phyloP scores from a whole-genome alignment of 768 basidiomycete species.

The Nevesoporus exiguus region DNA sequence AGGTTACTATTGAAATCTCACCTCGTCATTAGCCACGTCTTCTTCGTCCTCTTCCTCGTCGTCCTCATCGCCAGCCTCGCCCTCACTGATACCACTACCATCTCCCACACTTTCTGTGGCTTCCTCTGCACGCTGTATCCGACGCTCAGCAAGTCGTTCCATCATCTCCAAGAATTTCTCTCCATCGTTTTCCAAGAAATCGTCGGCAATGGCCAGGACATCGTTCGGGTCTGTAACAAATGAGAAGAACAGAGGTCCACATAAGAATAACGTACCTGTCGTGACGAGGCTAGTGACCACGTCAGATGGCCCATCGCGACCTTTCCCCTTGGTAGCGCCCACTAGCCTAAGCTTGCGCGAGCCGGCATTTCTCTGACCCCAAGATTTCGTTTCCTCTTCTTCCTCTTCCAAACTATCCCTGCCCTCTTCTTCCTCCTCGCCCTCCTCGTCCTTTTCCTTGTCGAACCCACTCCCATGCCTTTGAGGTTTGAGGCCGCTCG shows the following conservation, averaged over 20 bases:
- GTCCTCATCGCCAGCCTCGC: slow-evolving; percentile 55
- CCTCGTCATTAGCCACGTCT: slow-evolving; percentile 47
- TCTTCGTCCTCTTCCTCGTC: slow-evolving; percentile 66
- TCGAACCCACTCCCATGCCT: slow-evolving; percentile 48
- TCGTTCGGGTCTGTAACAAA: slow-evolving; percentile 69
- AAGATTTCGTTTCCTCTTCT: slow-evolving; percentile 45
- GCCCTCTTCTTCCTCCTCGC: slow-evolving; percentile 69
- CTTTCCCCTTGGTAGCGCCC: slow-evolving; percentile 45
- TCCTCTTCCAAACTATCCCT: slow-evolving; percentile 65
- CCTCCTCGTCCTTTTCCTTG: slow-evolving; percentile 56
- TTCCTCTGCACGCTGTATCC: slow-evolving; percentile 87
- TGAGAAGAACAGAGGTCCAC: slow-evolving; percentile 3
- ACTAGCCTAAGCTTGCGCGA: slow-evolving; percentile 38
- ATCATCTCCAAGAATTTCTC: slow-evolving; percentile 99
- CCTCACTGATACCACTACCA: slow-evolving; percentile 59
- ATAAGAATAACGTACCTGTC: slow-evolving; percentile 50
- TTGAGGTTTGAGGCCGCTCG: slow-evolving; percentile 39
- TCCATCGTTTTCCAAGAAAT: slow-evolving; percentile 96
- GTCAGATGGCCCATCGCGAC: slow-evolving; percentile 68
- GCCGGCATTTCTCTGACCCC: slow-evolving; percentile 32
- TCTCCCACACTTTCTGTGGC: slow-evolving; percentile 58
- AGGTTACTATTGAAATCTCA: slow-evolving; percentile 21
- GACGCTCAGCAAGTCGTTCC: slow-evolving; percentile 94
- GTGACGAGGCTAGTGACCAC: slow-evolving; percentile 83
- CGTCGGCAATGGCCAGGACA: slow-evolving; percentile 97